phyloP scores from a whole-genome alignment of 768 basidiomycete genomes.

The Tulasnella sp. region DNA sequence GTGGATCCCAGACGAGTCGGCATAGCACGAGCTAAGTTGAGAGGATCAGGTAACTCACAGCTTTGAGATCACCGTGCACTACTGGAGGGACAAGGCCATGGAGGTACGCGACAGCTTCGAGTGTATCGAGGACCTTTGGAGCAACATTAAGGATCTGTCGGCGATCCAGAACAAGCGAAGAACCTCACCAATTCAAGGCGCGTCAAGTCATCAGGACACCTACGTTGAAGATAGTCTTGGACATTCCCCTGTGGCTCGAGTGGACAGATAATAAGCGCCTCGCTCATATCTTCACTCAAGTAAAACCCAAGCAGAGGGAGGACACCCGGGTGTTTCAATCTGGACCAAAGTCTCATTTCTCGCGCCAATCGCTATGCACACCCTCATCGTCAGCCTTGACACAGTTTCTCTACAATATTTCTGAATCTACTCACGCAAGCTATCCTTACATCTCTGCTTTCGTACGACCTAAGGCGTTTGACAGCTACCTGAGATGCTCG shows the following conservation, averaged over 20 bases:
- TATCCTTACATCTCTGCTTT: too few species aligned
- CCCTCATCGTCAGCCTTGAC: too few species aligned
- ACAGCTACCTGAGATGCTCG: too few species aligned
- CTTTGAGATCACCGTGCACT: constrained; percentile 9
- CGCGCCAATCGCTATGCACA: constrained; percentile 8
- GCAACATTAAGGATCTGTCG: not conserved
- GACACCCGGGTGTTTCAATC: constrained; percentile 9
- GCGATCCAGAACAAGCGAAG: too few species aligned
- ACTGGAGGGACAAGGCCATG: constrained; percentile 1
- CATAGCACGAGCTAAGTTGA: not conserved
- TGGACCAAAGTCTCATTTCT: constrained; percentile 3
- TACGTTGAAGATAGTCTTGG: not conserved
- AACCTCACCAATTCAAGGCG: not conserved
- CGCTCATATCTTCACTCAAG: not conserved
- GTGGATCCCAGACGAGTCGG: not conserved
- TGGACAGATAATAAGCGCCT: not conserved
- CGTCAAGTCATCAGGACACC: not conserved
- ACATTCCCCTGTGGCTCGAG: not conserved
- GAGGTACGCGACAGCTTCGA: not conserved
- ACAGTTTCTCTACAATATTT: too few species aligned
- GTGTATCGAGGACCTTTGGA: not conserved
- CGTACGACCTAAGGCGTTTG: too few species aligned
- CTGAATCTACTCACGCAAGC: too few species aligned
- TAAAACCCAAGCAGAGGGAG: not conserved
- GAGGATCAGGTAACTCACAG: not conserved